Percentiles rank a stretch among this genome's conserved stretches.
phyloP scores from a whole-genome alignment of 192 early-diverging fungal species.

The Phlyctochytrium bullatum region DNA sequence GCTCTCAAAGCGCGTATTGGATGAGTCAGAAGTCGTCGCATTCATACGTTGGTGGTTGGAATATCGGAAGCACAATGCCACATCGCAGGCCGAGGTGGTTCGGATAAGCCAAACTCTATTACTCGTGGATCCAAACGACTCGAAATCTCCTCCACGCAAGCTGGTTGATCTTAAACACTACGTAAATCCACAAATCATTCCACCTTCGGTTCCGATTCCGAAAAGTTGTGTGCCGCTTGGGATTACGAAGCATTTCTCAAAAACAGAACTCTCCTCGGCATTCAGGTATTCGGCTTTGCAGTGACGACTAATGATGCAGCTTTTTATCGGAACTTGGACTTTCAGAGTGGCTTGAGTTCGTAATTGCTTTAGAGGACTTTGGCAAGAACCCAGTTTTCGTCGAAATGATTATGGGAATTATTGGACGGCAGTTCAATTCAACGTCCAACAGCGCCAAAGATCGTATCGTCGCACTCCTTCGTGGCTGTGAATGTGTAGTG shows the following conservation, averaged over 20 bases:
- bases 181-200: slow-evolving; percentile 66
- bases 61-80: slow-evolving; percentile 33
- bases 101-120: slow-evolving; percentile 50
- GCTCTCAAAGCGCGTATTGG: slow-evolving; percentile 54
- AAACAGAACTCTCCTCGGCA: slow-evolving; percentile 49
- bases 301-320: too few species aligned
- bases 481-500: slow-evolving; percentile 55
- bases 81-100: slow-evolving; percentile 29
- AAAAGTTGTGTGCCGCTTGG: slow-evolving; percentile 56
- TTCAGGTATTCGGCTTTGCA: slow-evolving; percentile 12
- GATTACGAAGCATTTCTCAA: slow-evolving; percentile 63
- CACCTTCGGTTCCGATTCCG: slow-evolving; percentile 61
- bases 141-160: slow-evolving; percentile 24
- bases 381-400: slow-evolving; percentile 54
- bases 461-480: slow-evolving; percentile 31
- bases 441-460: slow-evolving; percentile 25
- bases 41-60: slow-evolving; percentile 78
- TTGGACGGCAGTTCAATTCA: slow-evolving; percentile 47
- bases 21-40: slow-evolving; percentile 56
- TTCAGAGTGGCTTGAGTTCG: slow-evolving; percentile 61
- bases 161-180: slow-evolving; percentile 57
- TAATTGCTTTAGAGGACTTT: slow-evolving; percentile 47
- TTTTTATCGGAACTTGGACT: slow-evolving; percentile 53
- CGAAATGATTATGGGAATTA: slow-evolving; percentile 59
- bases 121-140: slow-evolving; percentile 37